Base-by-base conservation (phyloP, 2,329 filamentous ascomycete species). In the Knoxdaviesia capensis region DNA sequence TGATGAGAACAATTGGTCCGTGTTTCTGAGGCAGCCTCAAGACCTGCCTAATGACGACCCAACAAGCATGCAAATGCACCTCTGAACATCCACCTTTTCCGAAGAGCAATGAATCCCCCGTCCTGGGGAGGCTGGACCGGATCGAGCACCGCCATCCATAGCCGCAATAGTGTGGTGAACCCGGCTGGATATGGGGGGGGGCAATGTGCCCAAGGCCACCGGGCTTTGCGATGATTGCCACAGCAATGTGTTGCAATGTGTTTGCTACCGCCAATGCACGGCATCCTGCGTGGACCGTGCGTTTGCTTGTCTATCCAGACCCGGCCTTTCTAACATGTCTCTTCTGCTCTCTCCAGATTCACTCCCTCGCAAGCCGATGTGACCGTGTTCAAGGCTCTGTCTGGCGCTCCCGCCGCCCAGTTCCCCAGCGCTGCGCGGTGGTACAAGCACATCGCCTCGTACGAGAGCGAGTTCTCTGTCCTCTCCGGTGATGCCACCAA, bases 391-490 rank as follows among this genome's bases (percentile, higher is more conserved):
- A 93, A 96, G 77, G 82, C 82, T 56, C 64, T 94, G 61, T 77
- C 71, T 57, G 65, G 70, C 53, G 64, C 75, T 46, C 90, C 90
- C 54, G 74, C 80, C 56, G 69, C 71, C 62, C 93, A 93, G 71
- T 94, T 81, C 77, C 86, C 88, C 57, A 72, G 94, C 69, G 86
- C 81, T 58, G 85, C 84, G 59, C 81, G 90, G 64, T 98, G 90
- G 90, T 94, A 94, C 78, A 94, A 92, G 77, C 88, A 98, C 77
- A 84, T 94, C 59, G 76, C 82, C 62, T 81, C 82, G 54, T 94
- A 83, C 69, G 79, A 92, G 73, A 72, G 80, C 52, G 88, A 96
- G 65, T 96, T 96, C 70, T 71, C 80, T 56, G 81, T 77, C 50
- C 82, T 98, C 41, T 74, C 85, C 45, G 90, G 90, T 63, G 88